Conservation (phyloP, 768 basidiomycete species). For the Boletellus sp. region DNA sequence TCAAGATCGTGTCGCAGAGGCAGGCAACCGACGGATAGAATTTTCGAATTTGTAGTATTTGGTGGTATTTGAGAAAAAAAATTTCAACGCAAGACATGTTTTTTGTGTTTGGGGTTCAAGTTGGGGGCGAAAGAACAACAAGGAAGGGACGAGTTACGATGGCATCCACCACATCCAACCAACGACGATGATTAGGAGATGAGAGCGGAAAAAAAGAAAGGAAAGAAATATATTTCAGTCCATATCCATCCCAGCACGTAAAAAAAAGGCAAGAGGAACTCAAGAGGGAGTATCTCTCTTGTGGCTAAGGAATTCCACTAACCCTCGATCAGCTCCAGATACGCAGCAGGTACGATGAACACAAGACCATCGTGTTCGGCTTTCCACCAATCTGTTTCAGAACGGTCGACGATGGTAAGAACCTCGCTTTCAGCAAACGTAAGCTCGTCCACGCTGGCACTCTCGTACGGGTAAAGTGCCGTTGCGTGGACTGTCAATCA, state of each 20-base stretch:
- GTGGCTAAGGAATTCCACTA: slow-evolving; percentile 54
- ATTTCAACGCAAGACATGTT: slow-evolving; percentile 6
- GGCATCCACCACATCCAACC: slow-evolving; percentile 15
- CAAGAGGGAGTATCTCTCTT: slow-evolving; percentile 40
- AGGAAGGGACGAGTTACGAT: slow-evolving; percentile 1
- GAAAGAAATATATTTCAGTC: slow-evolving; percentile 75
- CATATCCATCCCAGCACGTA: slow-evolving; percentile 46
- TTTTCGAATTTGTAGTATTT: slow-evolving; percentile 11
- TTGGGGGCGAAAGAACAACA: not conserved
- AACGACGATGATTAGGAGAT: slow-evolving; percentile 9
- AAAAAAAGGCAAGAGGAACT: slow-evolving; percentile 50
- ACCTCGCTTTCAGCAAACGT: slow-evolving; percentile 78
- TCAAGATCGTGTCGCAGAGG: slow-evolving; percentile 9
- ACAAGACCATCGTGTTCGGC: slow-evolving; percentile 82
- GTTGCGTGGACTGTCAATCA: slow-evolving; percentile 55
- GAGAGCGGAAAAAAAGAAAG: slow-evolving; percentile 45
- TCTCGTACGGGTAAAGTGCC: slow-evolving; percentile 77
- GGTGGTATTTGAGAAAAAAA: slow-evolving; percentile 4
- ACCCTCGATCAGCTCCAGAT: slow-evolving; percentile 86
- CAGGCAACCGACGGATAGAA: slow-evolving; percentile 3
- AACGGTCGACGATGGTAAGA: slow-evolving; percentile 74
- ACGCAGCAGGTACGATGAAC: slow-evolving; percentile 88
- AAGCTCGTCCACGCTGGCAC: slow-evolving; percentile 74
- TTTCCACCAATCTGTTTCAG: slow-evolving; percentile 95
- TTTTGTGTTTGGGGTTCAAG: slow-evolving; percentile 5